Conservation (phyloP, 805 yeast species). For the Ogataea wickerhamii region DNA sequence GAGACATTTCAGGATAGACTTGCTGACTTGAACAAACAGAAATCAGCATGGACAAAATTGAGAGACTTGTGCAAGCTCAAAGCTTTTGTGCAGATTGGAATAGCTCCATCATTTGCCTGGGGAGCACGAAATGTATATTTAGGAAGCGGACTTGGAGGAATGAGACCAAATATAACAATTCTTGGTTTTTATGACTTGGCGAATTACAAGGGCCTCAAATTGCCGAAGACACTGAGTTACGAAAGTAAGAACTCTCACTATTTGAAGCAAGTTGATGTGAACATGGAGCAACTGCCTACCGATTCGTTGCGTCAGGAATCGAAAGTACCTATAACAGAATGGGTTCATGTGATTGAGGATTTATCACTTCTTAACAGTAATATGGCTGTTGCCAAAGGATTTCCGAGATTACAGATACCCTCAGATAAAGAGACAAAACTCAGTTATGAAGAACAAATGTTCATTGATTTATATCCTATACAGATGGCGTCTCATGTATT, state of each 20-base stretch:
- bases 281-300: slow-evolving; percentile 40
- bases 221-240: slow-evolving; percentile 21
- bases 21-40: slow-evolving; percentile 68
- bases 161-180: slow-evolving; percentile 95
- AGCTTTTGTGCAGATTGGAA: slow-evolving; percentile 90
- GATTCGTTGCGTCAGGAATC: slow-evolving; percentile 71
- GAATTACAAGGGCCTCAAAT: slow-evolving; percentile 14
- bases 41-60: slow-evolving; percentile 77
- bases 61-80: slow-evolving; percentile 76
- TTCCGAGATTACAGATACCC: slow-evolving; percentile 66
- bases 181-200: slow-evolving; percentile 78
- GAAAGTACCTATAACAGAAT: slow-evolving; percentile 66
- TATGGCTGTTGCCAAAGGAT: slow-evolving; percentile 92
- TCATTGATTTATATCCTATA: slow-evolving; percentile 90
- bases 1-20: slow-evolving; percentile 59
- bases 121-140: slow-evolving; percentile 89
- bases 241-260: slow-evolving; percentile 25
- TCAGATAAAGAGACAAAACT: slow-evolving; percentile 32
- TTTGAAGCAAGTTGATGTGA: slow-evolving; percentile 22
- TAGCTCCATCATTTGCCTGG: slow-evolving; percentile 88
- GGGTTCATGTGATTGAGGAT: slow-evolving; percentile 94
- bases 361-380: slow-evolving; percentile 83
- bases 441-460: slow-evolving; percentile 38
- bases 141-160: slow-evolving; percentile 97
- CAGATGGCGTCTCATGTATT: slow-evolving; percentile 88